phyloP scores from a whole-genome alignment of 1,139 yeast genomes.

The Scheffersomyces lignicola region DNA sequence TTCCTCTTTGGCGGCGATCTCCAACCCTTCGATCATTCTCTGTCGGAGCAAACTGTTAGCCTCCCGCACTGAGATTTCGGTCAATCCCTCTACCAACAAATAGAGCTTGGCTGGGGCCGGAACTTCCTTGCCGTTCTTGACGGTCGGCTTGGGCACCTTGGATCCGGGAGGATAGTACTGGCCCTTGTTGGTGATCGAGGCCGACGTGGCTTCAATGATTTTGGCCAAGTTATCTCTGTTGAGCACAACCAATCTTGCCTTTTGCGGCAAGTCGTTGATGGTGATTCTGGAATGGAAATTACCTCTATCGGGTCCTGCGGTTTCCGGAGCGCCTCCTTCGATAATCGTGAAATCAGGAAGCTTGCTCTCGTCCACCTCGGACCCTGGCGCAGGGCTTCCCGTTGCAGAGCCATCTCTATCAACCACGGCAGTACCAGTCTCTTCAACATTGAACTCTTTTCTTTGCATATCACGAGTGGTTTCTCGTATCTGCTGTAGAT shows the following conservation, averaged over 20 bases:
- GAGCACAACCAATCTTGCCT: constrained; percentile 81
- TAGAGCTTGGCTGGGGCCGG: constrained; percentile 74
- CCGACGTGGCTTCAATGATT: constrained; percentile 70
- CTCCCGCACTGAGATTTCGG: constrained; percentile 59
- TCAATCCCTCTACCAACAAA: constrained; percentile 74
- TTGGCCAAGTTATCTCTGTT: constrained; percentile 64
- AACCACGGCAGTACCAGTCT: neutral
- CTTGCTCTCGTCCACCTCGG: constrained; percentile 10
- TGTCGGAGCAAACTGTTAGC: constrained; percentile 68
- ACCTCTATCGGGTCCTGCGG: constrained; percentile 63
- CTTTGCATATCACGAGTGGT: constrained; percentile 21
- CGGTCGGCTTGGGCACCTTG: constrained; percentile 38
- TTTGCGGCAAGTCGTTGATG: constrained; percentile 84
- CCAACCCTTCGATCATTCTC: constrained; percentile 61
- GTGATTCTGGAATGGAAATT: constrained; percentile 70
- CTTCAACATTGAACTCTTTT: constrained; percentile 9
- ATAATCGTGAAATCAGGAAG: constrained; percentile 50
- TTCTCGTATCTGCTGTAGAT: constrained; percentile 69
- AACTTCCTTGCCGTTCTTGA: constrained; percentile 26
- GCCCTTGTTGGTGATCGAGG: constrained; percentile 85
- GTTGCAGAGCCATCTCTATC: constrained; percentile 15
- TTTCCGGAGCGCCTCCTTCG: constrained; percentile 58
- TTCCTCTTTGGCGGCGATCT: constrained; percentile 43
- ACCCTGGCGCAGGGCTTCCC: constrained; percentile 1
- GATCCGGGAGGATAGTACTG: constrained; percentile 65